Percentiles rank a stretch among this genome's conserved stretches.
Conservation (phyloP, 331 rosid species). For the Phaseolus coccineus region DNA sequence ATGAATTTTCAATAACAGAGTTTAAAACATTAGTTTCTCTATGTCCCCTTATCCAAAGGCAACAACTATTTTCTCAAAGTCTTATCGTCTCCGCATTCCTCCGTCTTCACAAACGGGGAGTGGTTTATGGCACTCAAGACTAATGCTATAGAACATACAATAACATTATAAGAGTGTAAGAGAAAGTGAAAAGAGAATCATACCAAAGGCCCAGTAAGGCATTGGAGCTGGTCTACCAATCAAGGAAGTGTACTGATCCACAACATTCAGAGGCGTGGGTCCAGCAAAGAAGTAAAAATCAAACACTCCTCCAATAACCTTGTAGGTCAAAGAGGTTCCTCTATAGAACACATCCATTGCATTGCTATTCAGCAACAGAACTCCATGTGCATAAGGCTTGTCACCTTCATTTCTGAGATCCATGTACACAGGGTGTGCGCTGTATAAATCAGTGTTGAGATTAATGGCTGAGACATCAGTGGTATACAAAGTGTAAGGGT, state of each 20-base stretch:
- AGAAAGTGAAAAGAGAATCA: slow-evolving; percentile 9
- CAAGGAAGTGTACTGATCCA: slow-evolving; percentile 83
- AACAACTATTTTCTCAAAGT: background rate
- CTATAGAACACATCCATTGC: slow-evolving; percentile 92
- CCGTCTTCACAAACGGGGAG: background rate
- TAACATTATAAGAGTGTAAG: background rate
- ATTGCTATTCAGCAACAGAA: slow-evolving; percentile 86
- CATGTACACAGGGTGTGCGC: slow-evolving; percentile 92
- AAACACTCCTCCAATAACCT: slow-evolving; percentile 80
- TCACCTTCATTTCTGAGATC: slow-evolving; percentile 79
- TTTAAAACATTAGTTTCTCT: background rate
- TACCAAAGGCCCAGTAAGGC: slow-evolving; percentile 96
- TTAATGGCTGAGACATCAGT: slow-evolving; percentile 79
- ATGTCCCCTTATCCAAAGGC: background rate
- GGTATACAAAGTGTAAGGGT: slow-evolving; percentile 82
- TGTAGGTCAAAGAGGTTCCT: slow-evolving; percentile 77
- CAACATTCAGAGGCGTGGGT: slow-evolving; percentile 72
- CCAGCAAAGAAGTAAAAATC: slow-evolving; percentile 91
- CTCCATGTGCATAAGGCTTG: slow-evolving; percentile 71
- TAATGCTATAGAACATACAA: background rate
- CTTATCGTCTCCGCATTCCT: no score
- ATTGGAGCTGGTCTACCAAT: slow-evolving; percentile 94
- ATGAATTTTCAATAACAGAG: background rate
- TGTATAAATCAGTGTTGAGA: slow-evolving; percentile 81
- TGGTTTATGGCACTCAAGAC: background rate